Percentiles rank a stretch among this genome's conserved stretches.
These are phyloP conservation scores for Globisporangium nunn DNA, from an alignment of 352 stramenopile genomes.

Conservation along the genomic window DNA sequence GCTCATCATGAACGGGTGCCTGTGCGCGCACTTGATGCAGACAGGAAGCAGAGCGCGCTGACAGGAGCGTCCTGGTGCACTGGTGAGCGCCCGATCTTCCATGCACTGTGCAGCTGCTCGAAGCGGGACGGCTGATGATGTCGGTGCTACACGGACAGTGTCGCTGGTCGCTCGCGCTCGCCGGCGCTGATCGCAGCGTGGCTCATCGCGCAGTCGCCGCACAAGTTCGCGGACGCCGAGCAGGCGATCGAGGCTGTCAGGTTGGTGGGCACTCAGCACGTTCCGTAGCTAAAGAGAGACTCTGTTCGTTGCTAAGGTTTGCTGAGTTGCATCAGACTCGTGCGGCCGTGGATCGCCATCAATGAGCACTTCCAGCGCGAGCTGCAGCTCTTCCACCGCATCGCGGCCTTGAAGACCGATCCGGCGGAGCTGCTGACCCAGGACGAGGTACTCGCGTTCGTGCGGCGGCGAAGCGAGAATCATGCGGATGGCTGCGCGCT, in stretches of 20 bases:
- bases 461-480: background rate
- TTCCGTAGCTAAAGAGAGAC: background rate
- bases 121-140: no score
- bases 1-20: background rate
- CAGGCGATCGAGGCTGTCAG: constrained; percentile 36
- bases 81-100: constrained; percentile 24
- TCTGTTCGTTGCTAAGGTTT: background rate
- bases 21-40: constrained; percentile 10
- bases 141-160: constrained; percentile 16
- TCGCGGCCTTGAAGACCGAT: background rate
- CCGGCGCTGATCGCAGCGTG: constrained; percentile 44
- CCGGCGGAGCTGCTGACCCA: constrained; percentile 1
- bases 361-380: constrained; percentile 51
- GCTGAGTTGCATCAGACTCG: constrained; percentile 18
- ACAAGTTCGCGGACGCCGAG: constrained; percentile 18
- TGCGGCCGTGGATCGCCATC: constrained; percentile 66
- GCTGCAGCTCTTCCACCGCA: constrained; percentile 15
- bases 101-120: no score
- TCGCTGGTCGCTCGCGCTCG: constrained; percentile 60
- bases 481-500: constrained; percentile 6
- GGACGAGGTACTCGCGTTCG: background rate
- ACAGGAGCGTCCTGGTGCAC: constrained; percentile 63
- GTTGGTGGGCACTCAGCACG: constrained; percentile 13
- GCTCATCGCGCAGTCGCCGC: constrained; percentile 27
- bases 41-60: constrained; percentile 17